These are phyloP conservation scores for Pseudogymnoascus sp. DNA, from an alignment of 2,329 filamentous ascomycete genomes.

Conservation along the genomic window DNA sequence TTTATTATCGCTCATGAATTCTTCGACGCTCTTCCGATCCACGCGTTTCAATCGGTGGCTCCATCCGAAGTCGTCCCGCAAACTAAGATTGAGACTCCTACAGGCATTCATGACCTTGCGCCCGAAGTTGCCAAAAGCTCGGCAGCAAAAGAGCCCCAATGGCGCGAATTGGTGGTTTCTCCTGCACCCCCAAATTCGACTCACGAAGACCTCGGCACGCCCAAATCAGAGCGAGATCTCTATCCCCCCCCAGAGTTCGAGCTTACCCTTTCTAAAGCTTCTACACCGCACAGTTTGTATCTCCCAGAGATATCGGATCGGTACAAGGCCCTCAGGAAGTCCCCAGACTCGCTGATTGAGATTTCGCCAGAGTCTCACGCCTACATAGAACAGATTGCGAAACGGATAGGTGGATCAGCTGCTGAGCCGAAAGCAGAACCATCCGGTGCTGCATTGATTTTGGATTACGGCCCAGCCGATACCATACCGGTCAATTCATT, in stretches of 20 bases:
- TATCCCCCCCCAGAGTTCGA: slow-evolving; percentile 73
- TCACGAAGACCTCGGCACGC: slow-evolving; percentile 46
- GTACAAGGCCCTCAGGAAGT: slow-evolving; percentile 66
- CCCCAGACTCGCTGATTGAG: slow-evolving; percentile 69
- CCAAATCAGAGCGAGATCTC: slow-evolving; percentile 41
- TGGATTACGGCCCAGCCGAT: slow-evolving; percentile 82
- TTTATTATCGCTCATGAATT: slow-evolving; percentile 98
- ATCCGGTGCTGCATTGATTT: slow-evolving; percentile 82
- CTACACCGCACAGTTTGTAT: slow-evolving; percentile 77
- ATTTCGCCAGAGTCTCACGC: slow-evolving; percentile 81
- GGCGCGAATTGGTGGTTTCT: slow-evolving; percentile 76
- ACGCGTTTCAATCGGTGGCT: slow-evolving; percentile 77
- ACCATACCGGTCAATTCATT: slow-evolving; percentile 83
- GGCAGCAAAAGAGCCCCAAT: slow-evolving; percentile 47
- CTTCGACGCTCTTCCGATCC: slow-evolving; percentile 95
- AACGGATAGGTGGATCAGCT: slow-evolving; percentile 67
- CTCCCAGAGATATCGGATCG: slow-evolving; percentile 75
- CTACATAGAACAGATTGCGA: slow-evolving; percentile 74
- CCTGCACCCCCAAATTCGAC: slow-evolving; percentile 52
- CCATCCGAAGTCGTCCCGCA: slow-evolving; percentile 16
- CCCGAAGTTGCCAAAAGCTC: slow-evolving; percentile 16
- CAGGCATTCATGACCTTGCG: slow-evolving; percentile 33
- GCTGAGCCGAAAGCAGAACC: slow-evolving; percentile 51
- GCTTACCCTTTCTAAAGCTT: slow-evolving; percentile 65
- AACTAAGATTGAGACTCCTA: slow-evolving; percentile 34